Evolutionary conservation across 2,329 filamentous ascomycete species (phyloP).

Genomic region (Dactylonectria macrodidyma): DNA sequence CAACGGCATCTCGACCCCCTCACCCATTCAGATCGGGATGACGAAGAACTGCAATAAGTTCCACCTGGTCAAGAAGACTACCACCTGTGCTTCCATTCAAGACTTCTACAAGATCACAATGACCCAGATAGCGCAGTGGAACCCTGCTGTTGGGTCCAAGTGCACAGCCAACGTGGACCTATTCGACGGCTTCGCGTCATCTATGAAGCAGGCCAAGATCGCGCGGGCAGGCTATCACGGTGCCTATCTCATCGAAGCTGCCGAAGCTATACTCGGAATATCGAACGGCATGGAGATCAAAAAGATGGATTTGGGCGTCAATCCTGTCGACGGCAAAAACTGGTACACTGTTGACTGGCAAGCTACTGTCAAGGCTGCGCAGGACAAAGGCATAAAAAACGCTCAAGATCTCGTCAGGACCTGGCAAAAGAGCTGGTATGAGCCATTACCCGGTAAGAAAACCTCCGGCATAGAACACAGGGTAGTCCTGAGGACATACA

Average conservation of each 20-base stretch:
- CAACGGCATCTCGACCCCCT: constrained; percentile 27
- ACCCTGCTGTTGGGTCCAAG: constrained; percentile 11
- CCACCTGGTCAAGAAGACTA: not conserved
- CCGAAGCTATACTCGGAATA: not conserved
- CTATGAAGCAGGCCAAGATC: not conserved
- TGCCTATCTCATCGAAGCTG: not conserved
- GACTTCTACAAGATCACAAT: not conserved
- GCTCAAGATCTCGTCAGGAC: not conserved
- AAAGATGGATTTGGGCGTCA: not conserved
- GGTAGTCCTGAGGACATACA: not conserved
- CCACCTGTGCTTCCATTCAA: constrained; percentile 6
- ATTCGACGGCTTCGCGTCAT: not conserved
- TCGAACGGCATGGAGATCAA: not conserved
- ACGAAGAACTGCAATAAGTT: constrained; percentile 41
- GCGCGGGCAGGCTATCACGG: not conserved
- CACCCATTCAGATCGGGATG: constrained; percentile 36
- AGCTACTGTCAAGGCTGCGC: not conserved
- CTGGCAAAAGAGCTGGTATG: not conserved
- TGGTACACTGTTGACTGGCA: not conserved
- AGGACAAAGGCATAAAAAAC: not conserved
- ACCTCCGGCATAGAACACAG: not conserved
- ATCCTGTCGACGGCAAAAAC: not conserved
- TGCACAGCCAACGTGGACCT: constrained; percentile 1
- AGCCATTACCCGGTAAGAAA: not conserved
- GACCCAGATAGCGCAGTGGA: constrained; percentile 12